A percentile compares a stretch with the other conserved stretches of the same genome.
Conservation (phyloP, 176 grass and related monocot genomes). For the Dendrocalamus sinicus region DNA sequence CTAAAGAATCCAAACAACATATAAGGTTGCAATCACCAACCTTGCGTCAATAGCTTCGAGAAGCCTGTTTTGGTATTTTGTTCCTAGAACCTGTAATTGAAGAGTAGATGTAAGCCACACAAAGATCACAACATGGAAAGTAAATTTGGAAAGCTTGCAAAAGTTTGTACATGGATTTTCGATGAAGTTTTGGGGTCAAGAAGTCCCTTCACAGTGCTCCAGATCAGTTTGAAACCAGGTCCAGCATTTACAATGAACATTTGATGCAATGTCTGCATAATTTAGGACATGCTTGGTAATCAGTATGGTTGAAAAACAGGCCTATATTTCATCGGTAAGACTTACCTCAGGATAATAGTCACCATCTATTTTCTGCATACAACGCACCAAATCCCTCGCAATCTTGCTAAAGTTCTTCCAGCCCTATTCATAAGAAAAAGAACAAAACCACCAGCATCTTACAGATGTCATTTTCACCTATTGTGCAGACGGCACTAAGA, state of each 20-base stretch:
- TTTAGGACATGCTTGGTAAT: constrained; percentile 28
- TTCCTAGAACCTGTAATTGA: constrained; percentile 78
- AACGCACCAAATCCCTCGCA: constrained; percentile 86
- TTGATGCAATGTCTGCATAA: constrained; percentile 91
- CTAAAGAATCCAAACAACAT: constrained; percentile 32
- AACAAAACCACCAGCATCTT: not conserved
- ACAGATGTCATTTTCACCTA: constrained; percentile 13
- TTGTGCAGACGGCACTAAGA: constrained; percentile 26
- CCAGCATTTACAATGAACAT: constrained; percentile 99
- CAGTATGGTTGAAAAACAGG: constrained; percentile 27
- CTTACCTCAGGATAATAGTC: constrained; percentile 96
- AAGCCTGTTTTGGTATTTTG: constrained; percentile 89
- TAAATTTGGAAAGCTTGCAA: constrained; percentile 28
- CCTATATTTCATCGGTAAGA: constrained; percentile 27
- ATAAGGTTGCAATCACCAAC: constrained; percentile 55
- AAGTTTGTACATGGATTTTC: constrained; percentile 85
- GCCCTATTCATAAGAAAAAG: constrained; percentile 52
- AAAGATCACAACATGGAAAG: constrained; percentile 34
- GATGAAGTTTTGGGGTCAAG: constrained; percentile 98
- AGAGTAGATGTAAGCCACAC: constrained; percentile 32
- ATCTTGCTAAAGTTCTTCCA: constrained; percentile 96
- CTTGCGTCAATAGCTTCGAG: constrained; percentile 90
- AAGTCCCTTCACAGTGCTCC: constrained; percentile 90
- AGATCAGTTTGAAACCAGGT: constrained; percentile 94
- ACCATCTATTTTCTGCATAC: constrained; percentile 96